Percentiles rank a stretch among this genome's conserved stretches.
Conservation (phyloP, 108 stramenopile species). For the Parietichytrium sp. region DNA sequence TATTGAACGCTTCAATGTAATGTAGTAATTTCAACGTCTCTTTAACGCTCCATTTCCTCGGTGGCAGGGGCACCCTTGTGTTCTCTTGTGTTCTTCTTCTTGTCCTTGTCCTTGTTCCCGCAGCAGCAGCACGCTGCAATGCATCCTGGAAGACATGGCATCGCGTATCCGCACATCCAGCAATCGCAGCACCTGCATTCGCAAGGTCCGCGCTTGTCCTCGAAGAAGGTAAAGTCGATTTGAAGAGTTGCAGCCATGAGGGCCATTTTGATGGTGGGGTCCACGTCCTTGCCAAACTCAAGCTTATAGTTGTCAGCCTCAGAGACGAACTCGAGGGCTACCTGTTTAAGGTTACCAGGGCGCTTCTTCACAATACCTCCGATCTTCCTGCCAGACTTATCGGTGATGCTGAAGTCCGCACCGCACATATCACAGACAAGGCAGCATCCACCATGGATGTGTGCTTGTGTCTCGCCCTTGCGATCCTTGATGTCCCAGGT, state of each 20-base stretch:
- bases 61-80: not conserved
- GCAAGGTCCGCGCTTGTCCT: not conserved
- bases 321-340: slow-evolving; percentile 4
- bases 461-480: not conserved
- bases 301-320: slow-evolving; percentile 38
- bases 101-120: not conserved
- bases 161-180: slow-evolving; percentile 26
- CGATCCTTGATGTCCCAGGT: slow-evolving; percentile 34
- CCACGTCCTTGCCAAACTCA: slow-evolving; percentile 11
- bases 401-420: not conserved
- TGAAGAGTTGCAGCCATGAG: slow-evolving; percentile 11
- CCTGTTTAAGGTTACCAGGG: not conserved
- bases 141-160: slow-evolving; percentile 9
- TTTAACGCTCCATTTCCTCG: slow-evolving; percentile 33
- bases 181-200: slow-evolving; percentile 16
- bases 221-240: slow-evolving; percentile 36
- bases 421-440: slow-evolving; percentile 34
- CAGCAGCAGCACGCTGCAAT: not conserved
- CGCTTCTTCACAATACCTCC: slow-evolving; percentile 2
- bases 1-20: too few species aligned
- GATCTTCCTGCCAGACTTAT: not conserved
- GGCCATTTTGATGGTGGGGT: slow-evolving; percentile 39
- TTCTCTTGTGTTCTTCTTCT: too few species aligned
- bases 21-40: too few species aligned
- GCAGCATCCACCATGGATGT: not conserved